phyloP scores from a whole-genome alignment of 495 filamentous ascomycete genomes.

The Aspergillus panamensis region DNA sequence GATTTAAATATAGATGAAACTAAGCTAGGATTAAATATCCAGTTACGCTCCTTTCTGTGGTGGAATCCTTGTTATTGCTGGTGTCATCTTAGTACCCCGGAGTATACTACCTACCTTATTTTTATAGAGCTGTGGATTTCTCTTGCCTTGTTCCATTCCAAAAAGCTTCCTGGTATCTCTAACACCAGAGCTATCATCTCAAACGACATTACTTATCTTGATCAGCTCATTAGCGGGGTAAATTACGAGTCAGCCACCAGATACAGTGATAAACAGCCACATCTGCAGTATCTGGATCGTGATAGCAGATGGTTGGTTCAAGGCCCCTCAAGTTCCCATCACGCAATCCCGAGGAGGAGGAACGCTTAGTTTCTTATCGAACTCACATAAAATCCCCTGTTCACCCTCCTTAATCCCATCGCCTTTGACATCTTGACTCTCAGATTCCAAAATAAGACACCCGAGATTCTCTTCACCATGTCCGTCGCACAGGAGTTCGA shows the following conservation, averaged over 20 bases:
- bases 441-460: not conserved
- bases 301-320: not conserved
- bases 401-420: not conserved
- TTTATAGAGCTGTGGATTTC: no score
- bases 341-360: not conserved
- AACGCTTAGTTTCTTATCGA: not conserved
- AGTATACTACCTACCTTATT: no score
- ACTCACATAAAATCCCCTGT: not conserved
- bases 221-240: not conserved
- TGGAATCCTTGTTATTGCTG: no score
- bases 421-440: not conserved
- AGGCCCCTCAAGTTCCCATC: not conserved
- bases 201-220: not conserved
- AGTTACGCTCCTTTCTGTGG: no score
- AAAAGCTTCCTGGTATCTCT: no score
- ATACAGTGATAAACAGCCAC: not conserved
- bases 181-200: no score
- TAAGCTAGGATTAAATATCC: no score
- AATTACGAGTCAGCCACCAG: not conserved
- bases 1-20: no score
- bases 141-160: no score
- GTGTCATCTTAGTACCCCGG: no score
- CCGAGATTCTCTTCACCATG: slow-evolving; percentile 18
- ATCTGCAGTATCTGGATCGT: not conserved
- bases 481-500: slow-evolving; percentile 35